A percentile compares a stretch with the other conserved stretches of the same genome.
phyloP scores from a whole-genome alignment of 257 asterid species.

The Nicotiana sylvestris region DNA sequence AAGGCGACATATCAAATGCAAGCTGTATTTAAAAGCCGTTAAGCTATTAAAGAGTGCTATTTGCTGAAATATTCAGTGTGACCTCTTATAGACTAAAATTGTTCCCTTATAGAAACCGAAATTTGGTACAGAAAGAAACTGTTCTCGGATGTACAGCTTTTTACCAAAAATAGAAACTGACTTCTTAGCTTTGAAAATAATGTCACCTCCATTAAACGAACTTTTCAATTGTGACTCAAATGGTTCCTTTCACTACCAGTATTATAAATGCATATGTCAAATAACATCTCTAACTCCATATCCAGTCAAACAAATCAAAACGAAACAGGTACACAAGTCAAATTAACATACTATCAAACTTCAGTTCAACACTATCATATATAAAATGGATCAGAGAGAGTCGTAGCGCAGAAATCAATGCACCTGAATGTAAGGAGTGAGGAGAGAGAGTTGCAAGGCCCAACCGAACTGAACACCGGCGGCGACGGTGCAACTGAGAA shows the following conservation, averaged over 20 bases:
- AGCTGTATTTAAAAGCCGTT: background rate
- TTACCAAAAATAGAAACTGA: background rate
- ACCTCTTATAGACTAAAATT: background rate
- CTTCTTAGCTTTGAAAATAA: background rate
- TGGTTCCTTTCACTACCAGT: background rate
- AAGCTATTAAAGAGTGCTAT: background rate
- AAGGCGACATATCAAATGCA: background rate
- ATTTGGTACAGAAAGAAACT: background rate
- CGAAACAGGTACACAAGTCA: background rate
- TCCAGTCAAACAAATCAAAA: background rate
- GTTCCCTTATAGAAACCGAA: background rate
- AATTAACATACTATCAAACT: background rate
- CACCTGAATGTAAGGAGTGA: slow-evolving; percentile 97
- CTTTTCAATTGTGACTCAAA: background rate
- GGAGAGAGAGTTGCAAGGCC: slow-evolving; percentile 97
- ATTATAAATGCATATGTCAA: background rate
- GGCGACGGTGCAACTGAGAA: slow-evolving; percentile 90
- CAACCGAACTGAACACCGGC: slow-evolving; percentile 99
- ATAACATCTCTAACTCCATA: background rate
- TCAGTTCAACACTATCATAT: background rate
- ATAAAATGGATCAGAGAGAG: background rate
- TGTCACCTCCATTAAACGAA: background rate
- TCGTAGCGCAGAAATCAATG: background rate
- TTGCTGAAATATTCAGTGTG: background rate
- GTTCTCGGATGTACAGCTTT: background rate